Evolutionary conservation across 441 rosid genomes (phyloP), one percentile per base, ranked within the genome.

Genomic region (Theobroma grandiflorum): DNA sequence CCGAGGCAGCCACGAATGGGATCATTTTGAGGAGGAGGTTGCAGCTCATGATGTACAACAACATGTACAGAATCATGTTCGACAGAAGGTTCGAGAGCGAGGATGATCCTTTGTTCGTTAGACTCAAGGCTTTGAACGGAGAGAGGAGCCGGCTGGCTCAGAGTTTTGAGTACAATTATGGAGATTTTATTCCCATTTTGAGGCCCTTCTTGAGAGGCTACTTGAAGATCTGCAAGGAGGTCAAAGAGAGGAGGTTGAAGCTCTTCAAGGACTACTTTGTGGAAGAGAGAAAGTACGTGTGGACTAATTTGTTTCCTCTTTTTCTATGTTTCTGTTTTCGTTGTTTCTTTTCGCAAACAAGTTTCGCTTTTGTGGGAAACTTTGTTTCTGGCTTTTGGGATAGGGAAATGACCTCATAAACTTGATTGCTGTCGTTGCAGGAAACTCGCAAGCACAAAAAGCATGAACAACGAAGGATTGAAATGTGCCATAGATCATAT

Each of bases 401-500:
- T 26, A 26, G 31, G 31, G 31, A 26, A 26, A 26, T 26, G 31
- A 26, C 31, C 31, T 26, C 31, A 26, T 8, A 26, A 26, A 16
- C 9, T 8, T 45, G 10, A 6, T 45, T 45, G 6, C 42, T 3
- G 42, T 40, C 11, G n/a, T 52, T 52, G 18, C 88, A 96, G 99
- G 95, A 95, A 90, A 85, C 81, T 93, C 0, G 84, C 86, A 35
- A 90, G 97, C 88, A 80, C 98, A 2, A 90, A 86, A 84, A 87
- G 85, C 79, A 89, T 86, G 88, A 88, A 70, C 63, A 88, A 79
- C 63, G 97, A 90, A 15, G 93, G 91, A 33, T 78, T 93, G 84
- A 94, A 93, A 80, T 96, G 99, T 33, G 99, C 98, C 18, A 96
- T 96, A 3, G 99, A 96, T 84, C 98, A 96, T 47, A 93, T 96